Evolutionary conservation across 257 asterid species (phyloP).

Genomic region (Orobanche coerulescens): DNA sequence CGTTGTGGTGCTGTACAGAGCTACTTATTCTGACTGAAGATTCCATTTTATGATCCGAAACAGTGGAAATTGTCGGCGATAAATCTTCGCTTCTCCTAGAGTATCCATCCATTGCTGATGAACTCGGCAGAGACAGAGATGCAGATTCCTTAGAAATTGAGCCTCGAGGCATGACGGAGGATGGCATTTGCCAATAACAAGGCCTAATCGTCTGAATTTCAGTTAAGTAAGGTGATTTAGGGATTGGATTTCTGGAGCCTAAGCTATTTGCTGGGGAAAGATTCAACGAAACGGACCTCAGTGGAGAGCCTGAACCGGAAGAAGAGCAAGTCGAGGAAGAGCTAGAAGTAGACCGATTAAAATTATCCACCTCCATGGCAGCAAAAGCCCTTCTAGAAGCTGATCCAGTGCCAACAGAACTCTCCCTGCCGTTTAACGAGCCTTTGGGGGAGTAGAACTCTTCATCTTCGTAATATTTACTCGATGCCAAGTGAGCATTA

Average conservation of each 20-base stretch:
- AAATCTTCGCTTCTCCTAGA: constrained; percentile 55
- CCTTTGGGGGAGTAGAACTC: constrained; percentile 88
- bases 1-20: constrained; percentile 18
- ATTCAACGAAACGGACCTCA: constrained; percentile 64
- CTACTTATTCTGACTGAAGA: constrained; percentile 29
- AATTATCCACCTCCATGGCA: constrained; percentile 43
- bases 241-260: constrained; percentile 56
- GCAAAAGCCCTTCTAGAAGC: constrained; percentile 62
- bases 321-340: constrained; percentile 62
- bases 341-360: constrained; percentile 45
- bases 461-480: constrained; percentile 55
- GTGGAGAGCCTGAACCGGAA: constrained; percentile 75
- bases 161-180: constrained; percentile 26
- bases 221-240: constrained; percentile 77
- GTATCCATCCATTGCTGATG: constrained; percentile 54
- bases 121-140: constrained; percentile 53
- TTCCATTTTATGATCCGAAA: constrained; percentile 34
- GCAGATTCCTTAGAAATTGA: constrained; percentile 23
- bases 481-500: constrained; percentile 36
- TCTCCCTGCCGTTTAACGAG: constrained; percentile 60
- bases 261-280: constrained; percentile 67
- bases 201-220: constrained; percentile 50
- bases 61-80: constrained; percentile 46
- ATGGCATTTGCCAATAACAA: constrained; percentile 24
- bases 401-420: constrained; percentile 66